Base-by-base conservation (phyloP, 805 yeast species). In the Saccharomycopsis capsularis region DNA sequence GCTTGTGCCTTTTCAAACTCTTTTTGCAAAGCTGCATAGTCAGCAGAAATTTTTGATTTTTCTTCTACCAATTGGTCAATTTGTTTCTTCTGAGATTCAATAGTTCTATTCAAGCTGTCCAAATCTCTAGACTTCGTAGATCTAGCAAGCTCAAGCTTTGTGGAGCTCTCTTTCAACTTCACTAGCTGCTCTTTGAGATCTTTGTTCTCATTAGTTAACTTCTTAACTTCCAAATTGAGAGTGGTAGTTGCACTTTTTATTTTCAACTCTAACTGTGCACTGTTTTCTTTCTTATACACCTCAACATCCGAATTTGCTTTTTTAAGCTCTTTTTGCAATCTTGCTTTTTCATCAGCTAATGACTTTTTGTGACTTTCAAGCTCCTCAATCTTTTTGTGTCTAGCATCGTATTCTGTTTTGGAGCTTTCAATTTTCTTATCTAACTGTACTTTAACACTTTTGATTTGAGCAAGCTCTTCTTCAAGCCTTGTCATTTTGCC, bases 331-430 rank as follows among this genome's bases (percentile, higher is more conserved):
- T 47, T 48, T 47, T 68, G 67, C 7, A 72, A 57, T 2, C 55
- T 57, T 2, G 56, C 55, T 42, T 70, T 65, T 42, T 64, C 64
- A 29, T 57, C 53, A 22, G 54, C 55, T 11, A 64, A 55, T 4
- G 54, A 55, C 15, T 58, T 46, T 53, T 67, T 68, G 50, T 68
- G 69, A 16, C 54, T 52, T 38, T 68, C 67, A 11, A 73, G 59
- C 13, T 60, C 54, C 1, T 59, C 57, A 40, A 68, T 61, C 2
- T 67, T 59, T 44, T 64, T 65, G 6, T 63, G 64, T 3, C 68
- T 67, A 25, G 57, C 55, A 43, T 60, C 57, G 46, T 66, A 59
- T 56, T 70, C 66, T 9, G 57, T 53, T 40, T 66, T 60, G 55
- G 63, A 60, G 5, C 55, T 23, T 23, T 62, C 65, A 1, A 57